Conservation (phyloP, 371 early-diverging fungal species). For the Apophysomyces ossiformis region DNA sequence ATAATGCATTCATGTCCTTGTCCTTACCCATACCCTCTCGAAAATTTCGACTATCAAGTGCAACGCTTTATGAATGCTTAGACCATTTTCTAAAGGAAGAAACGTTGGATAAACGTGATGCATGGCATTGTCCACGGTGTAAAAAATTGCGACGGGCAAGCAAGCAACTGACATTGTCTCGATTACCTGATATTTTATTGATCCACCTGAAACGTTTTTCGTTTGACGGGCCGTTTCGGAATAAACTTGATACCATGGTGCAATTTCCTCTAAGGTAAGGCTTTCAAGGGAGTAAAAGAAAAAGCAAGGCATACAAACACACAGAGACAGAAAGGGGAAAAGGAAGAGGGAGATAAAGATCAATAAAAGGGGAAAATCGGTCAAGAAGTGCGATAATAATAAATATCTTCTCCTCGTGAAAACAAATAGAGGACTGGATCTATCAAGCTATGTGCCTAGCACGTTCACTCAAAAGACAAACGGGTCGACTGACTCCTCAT, state of each 20-base stretch:
- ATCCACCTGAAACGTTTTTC: conserved; percentile 89
- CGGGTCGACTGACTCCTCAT: conserved; percentile 54
- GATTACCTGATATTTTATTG: conserved; percentile 78
- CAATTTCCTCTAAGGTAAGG: conserved; percentile 67
- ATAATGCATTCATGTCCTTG: conserved; percentile 82
- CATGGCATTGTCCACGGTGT: conserved; percentile 83
- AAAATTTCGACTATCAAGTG: conserved; percentile 22
- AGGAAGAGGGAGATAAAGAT: no score
- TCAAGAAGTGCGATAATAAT: background rate
- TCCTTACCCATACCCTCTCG: conserved; percentile 79
- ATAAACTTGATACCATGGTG: conserved; percentile 84
- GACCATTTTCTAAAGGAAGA: conserved; percentile 77
- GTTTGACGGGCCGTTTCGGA: conserved; percentile 81
- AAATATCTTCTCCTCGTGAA: background rate
- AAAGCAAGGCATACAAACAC: background rate
- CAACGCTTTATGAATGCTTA: conserved; percentile 72
- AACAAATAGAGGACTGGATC: conserved; percentile 25
- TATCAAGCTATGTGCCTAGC: conserved; percentile 16
- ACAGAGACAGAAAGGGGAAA: background rate
- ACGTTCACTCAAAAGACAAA: background rate
- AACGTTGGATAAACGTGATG: conserved; percentile 79
- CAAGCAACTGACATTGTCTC: conserved; percentile 72
- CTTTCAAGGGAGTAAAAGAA: no score
- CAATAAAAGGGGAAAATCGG: no score
- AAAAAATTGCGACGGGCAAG: conserved; percentile 64